phyloP scores from a whole-genome alignment of 176 grass and related monocot genomes.

The Oryza meridionalis region DNA sequence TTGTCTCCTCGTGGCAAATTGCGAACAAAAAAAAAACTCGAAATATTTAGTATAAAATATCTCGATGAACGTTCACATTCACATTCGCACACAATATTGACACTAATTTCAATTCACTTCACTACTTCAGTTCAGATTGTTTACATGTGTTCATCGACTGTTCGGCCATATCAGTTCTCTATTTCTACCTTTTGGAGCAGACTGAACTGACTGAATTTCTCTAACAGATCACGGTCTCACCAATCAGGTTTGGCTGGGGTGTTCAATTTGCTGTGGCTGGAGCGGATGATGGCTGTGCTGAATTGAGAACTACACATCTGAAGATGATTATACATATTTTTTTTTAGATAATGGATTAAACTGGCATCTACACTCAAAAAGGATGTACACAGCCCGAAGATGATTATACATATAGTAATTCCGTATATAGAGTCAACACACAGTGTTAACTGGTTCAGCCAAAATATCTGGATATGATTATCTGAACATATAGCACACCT shows the following conservation, averaged over 20 bases:
- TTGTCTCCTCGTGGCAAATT: too few relatives aligned
- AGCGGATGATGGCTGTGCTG: neutral
- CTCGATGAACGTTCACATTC: too few relatives aligned
- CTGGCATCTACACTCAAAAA: too few relatives aligned
- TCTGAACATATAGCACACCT: constrained; percentile 32
- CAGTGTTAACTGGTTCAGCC: neutral
- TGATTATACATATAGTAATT: too few relatives aligned
- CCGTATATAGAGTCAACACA: neutral
- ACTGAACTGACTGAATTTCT: neutral
- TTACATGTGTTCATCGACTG: too few relatives aligned
- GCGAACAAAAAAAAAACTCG: too few relatives aligned
- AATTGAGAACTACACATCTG: neutral
- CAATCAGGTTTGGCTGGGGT: neutral
- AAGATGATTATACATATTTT: too few relatives aligned
- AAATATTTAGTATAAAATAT: too few relatives aligned
- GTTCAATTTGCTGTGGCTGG: neutral
- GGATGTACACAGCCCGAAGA: too few relatives aligned
- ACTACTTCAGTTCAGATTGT: neutral
- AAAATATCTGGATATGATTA: constrained; percentile 1
- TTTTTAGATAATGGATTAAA: too few relatives aligned
- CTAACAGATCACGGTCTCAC: neutral
- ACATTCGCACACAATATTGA: too few relatives aligned
- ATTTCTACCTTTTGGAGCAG: neutral
- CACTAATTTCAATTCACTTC: neutral
- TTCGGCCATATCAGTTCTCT: too few relatives aligned